These are phyloP conservation scores for Blepharisma japonicum DNA, from an alignment of 73 alveolate species.

Conservation along the genomic window DNA sequence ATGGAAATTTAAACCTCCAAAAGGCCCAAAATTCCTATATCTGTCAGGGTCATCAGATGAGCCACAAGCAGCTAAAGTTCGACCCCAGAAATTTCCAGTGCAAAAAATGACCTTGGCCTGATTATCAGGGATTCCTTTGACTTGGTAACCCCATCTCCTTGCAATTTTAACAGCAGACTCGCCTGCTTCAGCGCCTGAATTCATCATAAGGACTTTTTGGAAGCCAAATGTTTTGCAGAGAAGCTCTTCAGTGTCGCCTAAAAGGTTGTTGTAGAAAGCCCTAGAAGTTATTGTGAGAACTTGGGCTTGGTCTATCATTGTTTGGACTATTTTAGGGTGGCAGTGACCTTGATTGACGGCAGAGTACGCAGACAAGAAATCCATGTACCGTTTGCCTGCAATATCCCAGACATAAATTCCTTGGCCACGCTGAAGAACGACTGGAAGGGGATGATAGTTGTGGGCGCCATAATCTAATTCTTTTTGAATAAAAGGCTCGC, in stretches of 20 bases:
- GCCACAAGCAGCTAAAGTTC: constrained; percentile 90
- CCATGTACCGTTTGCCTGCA: constrained; percentile 83
- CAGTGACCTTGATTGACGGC: constrained; percentile 95
- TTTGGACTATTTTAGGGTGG: constrained; percentile 84
- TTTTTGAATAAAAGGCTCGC: no score
- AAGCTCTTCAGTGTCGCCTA: constrained; percentile 68
- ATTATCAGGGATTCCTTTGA: constrained; percentile 78
- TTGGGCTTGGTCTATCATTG: constrained; percentile 76
- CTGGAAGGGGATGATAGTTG: constrained; percentile 75
- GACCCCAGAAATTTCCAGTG: constrained; percentile 91
- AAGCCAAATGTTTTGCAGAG: constrained; percentile 75
- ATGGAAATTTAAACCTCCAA: constrained; percentile 73
- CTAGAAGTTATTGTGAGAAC: constrained; percentile 73
- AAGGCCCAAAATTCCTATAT: constrained; percentile 87
- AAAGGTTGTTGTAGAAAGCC: constrained; percentile 82
- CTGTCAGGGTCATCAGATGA: constrained; percentile 84
- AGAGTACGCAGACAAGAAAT: constrained; percentile 91
- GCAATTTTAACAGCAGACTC: constrained; percentile 93
- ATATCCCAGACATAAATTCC: constrained; percentile 74
- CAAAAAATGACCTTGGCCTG: constrained; percentile 67
- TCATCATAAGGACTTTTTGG: constrained; percentile 85
- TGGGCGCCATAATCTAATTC: no score
- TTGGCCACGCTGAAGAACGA: constrained; percentile 47
- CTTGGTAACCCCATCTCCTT: constrained; percentile 94
- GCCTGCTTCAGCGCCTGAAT: constrained; percentile 94